phyloP scores from a whole-genome alignment of 805 yeast species.

The Candida quercuum region DNA sequence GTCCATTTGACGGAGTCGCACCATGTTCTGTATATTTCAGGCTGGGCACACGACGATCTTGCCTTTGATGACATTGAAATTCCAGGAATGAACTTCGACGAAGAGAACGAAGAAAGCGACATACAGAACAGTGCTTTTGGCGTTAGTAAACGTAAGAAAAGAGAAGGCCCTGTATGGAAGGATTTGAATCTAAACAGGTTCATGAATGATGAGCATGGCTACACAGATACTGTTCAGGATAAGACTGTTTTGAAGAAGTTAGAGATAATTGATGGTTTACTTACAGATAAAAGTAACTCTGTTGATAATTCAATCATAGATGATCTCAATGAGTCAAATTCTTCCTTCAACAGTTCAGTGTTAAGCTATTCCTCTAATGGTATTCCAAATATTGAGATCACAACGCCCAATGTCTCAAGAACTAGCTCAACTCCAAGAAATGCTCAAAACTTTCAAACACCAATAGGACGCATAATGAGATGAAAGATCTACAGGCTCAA shows the following conservation, averaged over 20 bases:
- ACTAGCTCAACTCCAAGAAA: conserved; percentile 13
- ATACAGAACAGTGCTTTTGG: conserved; percentile 22
- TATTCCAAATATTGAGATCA: conserved; percentile 9
- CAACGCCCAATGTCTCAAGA: conserved; percentile 21
- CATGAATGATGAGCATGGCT: conserved; percentile 17
- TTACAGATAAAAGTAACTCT: conserved; percentile 3
- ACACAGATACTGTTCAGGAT: conserved; percentile 3
- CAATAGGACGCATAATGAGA: conserved; percentile 20
- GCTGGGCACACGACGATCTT: conserved; percentile 24
- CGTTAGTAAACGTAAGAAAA: conserved; percentile 14
- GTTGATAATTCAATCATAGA: conserved; percentile 1
- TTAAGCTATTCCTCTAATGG: conserved; percentile 4
- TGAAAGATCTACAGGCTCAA: conserved; percentile 4
- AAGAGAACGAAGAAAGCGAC: conserved; percentile 9
- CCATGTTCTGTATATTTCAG: conserved; percentile 29
- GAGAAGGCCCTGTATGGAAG: conserved; percentile 21
- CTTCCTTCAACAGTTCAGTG: conserved; percentile 4
- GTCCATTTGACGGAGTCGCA: conserved; percentile 21
- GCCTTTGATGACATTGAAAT: conserved; percentile 24
- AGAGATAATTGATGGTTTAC: conserved; percentile 6
- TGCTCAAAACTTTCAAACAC: conserved; percentile 19
- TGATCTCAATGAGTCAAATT: conserved; percentile 1
- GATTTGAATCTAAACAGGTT: conserved; percentile 22
- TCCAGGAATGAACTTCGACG: conserved; percentile 8
- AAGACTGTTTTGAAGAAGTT: conserved; percentile 12